Percentiles rank a stretch among this genome's conserved stretches.
Conservation (phyloP, 495 filamentous ascomycete species). For the Rostrohypoxylon terebratum region DNA sequence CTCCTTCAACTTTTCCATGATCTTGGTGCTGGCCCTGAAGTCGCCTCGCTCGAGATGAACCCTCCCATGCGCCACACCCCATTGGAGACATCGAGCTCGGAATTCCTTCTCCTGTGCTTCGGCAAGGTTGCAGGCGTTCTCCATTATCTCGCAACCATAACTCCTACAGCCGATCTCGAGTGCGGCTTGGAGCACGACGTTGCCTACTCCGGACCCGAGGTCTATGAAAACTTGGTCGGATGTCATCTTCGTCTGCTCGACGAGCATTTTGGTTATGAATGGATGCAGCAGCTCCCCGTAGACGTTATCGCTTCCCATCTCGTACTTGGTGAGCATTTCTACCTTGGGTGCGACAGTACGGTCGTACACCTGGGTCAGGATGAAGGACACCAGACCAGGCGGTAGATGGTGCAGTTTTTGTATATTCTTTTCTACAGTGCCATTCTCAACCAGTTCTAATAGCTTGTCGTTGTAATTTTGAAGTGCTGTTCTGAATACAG, state of each 20-base stretch:
- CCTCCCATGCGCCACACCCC: conserved; percentile 83
- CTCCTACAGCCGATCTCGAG: conserved; percentile 93
- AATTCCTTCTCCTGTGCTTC: conserved; percentile 90
- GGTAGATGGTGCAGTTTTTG: conserved; percentile 71
- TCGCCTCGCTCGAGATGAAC: conserved; percentile 87
- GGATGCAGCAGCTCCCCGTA: conserved; percentile 92
- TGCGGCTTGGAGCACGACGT: conserved; percentile 93
- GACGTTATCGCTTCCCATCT: conserved; percentile 88
- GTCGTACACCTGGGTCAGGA: conserved; percentile 88
- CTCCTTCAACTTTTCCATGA: conserved; percentile 76
- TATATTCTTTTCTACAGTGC: conserved; percentile 76
- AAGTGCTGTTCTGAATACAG: conserved; percentile 75
- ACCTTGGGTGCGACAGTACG: conserved; percentile 92
- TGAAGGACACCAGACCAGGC: conserved; percentile 78
- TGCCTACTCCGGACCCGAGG: conserved; percentile 93
- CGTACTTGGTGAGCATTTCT: conserved; percentile 81
- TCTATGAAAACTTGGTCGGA: conserved; percentile 90
- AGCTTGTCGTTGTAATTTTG: conserved; percentile 80
- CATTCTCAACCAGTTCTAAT: conserved; percentile 67
- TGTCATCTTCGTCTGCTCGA: conserved; percentile 77
- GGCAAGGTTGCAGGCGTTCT: conserved; percentile 84
- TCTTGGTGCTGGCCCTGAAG: conserved; percentile 79
- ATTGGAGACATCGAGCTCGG: conserved; percentile 81
- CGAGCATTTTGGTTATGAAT: conserved; percentile 83
- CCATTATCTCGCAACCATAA: conserved; percentile 97